Evolutionary conservation across 2,329 filamentous ascomycete genomes (phyloP).

Genomic region (Dissoconium aciculare): DNA sequence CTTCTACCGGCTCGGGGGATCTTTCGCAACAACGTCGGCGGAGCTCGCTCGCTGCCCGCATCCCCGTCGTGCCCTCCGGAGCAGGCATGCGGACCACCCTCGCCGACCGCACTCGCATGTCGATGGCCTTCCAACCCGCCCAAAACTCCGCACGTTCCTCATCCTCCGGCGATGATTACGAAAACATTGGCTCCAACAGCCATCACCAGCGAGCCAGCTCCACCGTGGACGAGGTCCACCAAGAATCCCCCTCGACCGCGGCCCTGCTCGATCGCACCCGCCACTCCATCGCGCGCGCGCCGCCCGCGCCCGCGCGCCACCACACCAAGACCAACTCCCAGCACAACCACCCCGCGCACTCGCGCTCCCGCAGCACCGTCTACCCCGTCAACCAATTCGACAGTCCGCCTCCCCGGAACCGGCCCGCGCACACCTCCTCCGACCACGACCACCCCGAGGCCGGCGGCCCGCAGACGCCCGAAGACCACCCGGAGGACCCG

Average conservation of each 20-base stretch:
- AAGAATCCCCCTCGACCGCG: constrained; percentile 3
- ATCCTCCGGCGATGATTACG: background rate
- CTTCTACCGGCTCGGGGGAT: constrained; percentile 5
- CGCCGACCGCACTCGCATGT: constrained; percentile 33
- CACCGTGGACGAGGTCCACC: background rate
- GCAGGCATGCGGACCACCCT: constrained; percentile 27
- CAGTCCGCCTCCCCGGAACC: constrained; percentile 31
- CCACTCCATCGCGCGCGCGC: constrained; percentile 57
- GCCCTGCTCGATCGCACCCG: constrained; percentile 65
- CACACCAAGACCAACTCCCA: constrained; percentile 16
- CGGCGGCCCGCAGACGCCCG: constrained; percentile 35
- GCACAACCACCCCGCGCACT: constrained; percentile 23
- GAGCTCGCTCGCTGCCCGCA: constrained; percentile 1
- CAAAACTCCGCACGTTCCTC: no score
- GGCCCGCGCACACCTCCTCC: background rate
- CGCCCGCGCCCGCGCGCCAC: constrained; percentile 18
- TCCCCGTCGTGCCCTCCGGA: no score
- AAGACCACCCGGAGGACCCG: constrained; percentile 58
- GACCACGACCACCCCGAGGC: background rate
- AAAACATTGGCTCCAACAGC: constrained; percentile 4
- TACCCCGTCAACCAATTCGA: constrained; percentile 44
- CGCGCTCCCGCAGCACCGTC: constrained; percentile 20
- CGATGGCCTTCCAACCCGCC: constrained; percentile 26
- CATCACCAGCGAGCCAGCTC: background rate
- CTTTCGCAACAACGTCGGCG: constrained; percentile 1